Evolutionary conservation across 208 protist genomes (phyloP).

Genomic region (Naegleria fowleri): DNA sequence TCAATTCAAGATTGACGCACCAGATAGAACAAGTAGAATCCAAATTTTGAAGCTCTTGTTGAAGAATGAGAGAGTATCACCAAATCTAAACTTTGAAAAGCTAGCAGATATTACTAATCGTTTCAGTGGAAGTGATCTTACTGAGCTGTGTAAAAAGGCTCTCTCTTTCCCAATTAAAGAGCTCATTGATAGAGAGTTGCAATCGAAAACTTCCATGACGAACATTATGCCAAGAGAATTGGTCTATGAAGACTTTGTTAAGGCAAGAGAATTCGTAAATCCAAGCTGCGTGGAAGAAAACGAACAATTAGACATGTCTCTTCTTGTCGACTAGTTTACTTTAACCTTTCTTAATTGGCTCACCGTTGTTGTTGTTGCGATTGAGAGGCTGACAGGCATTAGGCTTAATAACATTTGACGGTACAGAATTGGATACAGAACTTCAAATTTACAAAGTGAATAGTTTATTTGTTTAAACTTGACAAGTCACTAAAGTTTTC

Average conservation of each 20-base stretch:
- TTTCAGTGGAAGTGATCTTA: slow-evolving; percentile 83
- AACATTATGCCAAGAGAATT: background rate
- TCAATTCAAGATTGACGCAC: background rate
- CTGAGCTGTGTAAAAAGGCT: slow-evolving; percentile 76
- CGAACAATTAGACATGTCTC: background rate
- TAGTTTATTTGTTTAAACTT: background rate
- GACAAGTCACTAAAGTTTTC: background rate
- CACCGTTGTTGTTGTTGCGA: too few species aligned
- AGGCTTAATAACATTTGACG: too few species aligned
- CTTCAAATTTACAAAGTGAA: background rate
- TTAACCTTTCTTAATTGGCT: too few species aligned
- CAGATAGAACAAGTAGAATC: background rate
- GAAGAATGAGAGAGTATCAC: background rate
- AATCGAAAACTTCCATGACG: background rate
- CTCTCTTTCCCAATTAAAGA: background rate
- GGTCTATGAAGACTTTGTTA: background rate
- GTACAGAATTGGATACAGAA: background rate
- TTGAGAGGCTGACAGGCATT: background rate
- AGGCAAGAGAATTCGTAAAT: background rate
- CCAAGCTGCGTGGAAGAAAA: background rate
- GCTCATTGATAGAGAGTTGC: background rate
- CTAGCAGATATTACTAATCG: slow-evolving; percentile 64
- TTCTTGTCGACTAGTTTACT: background rate
- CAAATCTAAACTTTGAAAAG: slow-evolving; percentile 33
- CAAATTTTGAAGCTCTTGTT: background rate